A percentile compares a stretch with the other conserved stretches of the same genome.
phyloP scores from a whole-genome alignment of 176 grass and related monocot species.

The Aegilops speltoides region DNA sequence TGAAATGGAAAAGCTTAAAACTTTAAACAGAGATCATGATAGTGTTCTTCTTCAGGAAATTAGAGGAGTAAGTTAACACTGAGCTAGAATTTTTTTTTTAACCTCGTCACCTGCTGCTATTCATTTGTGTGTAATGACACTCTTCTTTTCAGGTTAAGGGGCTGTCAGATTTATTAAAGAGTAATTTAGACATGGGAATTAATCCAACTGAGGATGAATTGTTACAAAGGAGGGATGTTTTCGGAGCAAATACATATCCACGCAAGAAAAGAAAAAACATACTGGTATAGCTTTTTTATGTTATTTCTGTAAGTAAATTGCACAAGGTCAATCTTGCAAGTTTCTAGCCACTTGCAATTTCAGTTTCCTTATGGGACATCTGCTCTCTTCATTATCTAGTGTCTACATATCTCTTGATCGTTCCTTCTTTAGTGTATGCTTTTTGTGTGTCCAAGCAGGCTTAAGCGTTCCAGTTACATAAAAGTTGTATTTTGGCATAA shows the following conservation, averaged over 20 bases:
- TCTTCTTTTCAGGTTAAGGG: constrained; percentile 51
- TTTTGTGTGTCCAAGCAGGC: not conserved
- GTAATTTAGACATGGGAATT: constrained; percentile 62
- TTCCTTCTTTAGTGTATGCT: not conserved
- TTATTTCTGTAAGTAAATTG: constrained; percentile 34
- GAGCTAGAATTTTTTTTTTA: not conserved
- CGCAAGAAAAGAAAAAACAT: constrained; percentile 75
- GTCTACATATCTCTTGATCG: not conserved
- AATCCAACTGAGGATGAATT: constrained; percentile 47
- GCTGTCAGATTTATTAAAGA: constrained; percentile 68
- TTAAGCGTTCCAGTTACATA: constrained; percentile 7
- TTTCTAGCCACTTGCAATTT: constrained; percentile 9
- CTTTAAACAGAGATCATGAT: constrained; percentile 50
- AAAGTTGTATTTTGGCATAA: not conserved
- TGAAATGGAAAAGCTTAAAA: constrained; percentile 55
- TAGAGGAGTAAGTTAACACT: constrained; percentile 49
- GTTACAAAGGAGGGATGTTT: constrained; percentile 52
- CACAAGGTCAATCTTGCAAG: not conserved
- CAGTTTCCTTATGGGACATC: not conserved
- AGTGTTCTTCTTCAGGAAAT: constrained; percentile 50
- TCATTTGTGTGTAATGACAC: not conserved
- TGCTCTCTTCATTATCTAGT: not conserved
- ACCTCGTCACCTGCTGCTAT: not conserved
- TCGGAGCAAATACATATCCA: constrained; percentile 75
- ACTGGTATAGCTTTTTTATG: constrained; percentile 32